A percentile compares a stretch with the other conserved stretches of the same genome.
Evolutionary conservation across 441 rosid species (phyloP).

Genomic region (Capsella rubella): DNA sequence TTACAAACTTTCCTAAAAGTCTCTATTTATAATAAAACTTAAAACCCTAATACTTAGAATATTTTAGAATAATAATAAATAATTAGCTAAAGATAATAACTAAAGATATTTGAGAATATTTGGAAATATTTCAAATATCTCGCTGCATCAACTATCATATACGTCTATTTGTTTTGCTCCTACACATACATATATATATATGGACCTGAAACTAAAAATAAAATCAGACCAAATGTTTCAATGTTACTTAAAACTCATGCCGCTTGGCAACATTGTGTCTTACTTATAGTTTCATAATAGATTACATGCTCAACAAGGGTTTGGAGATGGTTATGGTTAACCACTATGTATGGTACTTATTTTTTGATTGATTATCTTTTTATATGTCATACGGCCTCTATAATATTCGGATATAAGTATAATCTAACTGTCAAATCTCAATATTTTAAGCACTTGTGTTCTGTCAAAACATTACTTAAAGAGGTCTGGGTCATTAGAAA

Average conservation of each 20-base stretch:
- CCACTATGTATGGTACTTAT: conserved; percentile 33
- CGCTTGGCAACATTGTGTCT: neutral
- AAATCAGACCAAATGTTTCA: neutral
- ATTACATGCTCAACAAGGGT: conserved; percentile 9
- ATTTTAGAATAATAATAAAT: too few species aligned
- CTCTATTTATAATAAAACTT: too few species aligned
- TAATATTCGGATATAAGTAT: conserved; percentile 18
- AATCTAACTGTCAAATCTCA: conserved; percentile 29
- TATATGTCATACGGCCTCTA: conserved; percentile 20
- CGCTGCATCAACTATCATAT: too few species aligned
- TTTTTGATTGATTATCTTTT: neutral
- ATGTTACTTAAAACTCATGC: neutral
- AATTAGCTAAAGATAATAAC: too few species aligned
- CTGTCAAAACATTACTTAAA: conserved; percentile 7
- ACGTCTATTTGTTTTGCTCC: neutral
- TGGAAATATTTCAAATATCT: too few species aligned
- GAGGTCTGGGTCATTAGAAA: neutral
- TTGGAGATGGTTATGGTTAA: conserved; percentile 33
- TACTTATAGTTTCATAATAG: neutral
- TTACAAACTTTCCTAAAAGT: too few species aligned
- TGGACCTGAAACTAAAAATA: neutral
- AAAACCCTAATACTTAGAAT: too few species aligned
- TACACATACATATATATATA: neutral
- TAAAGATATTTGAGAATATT: too few species aligned
- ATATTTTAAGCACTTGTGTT: conserved; percentile 13